A percentile compares a stretch with the other conserved stretches of the same genome.
Conservation (phyloP, 179 eudicot genomes). For the Vitellaria paradoxa region DNA sequence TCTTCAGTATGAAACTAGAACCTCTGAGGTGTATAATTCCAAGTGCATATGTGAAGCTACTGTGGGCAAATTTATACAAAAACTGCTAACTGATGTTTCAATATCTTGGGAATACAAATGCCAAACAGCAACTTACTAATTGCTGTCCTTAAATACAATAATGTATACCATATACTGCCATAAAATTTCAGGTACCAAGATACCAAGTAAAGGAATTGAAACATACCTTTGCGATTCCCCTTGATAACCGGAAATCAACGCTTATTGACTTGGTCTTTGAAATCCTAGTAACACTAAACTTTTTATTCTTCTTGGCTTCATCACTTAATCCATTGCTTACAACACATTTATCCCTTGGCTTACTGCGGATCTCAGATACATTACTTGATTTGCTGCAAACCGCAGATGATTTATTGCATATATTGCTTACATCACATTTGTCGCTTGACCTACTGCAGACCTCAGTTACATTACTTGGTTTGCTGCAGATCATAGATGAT, state of each 20-base stretch:
- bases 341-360: conserved; percentile 34
- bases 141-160: neutral
- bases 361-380: conserved; percentile 38
- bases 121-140: neutral
- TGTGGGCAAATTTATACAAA: neutral
- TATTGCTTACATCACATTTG: conserved; percentile 26
- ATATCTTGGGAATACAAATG: neutral
- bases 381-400: conserved; percentile 39
- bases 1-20: neutral
- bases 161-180: neutral
- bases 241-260: conserved; percentile 85
- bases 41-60: neutral
- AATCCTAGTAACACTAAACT: conserved; percentile 63
- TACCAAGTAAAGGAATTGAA: conserved; percentile 11
- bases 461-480: conserved; percentile 41
- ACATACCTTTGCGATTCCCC: conserved; percentile 92
- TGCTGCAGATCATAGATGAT: conserved; percentile 30
- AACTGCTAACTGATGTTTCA: neutral
- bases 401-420: conserved; percentile 23
- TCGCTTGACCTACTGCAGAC: conserved; percentile 31
- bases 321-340: conserved; percentile 40
- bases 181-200: conserved; percentile 6
- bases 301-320: conserved; percentile 56
- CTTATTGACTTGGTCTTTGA: conserved; percentile 81
- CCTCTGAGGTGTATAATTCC: neutral